Base-by-base conservation (phyloP, 1,284 basidiomycete species). In the Tilletia indica region DNA sequence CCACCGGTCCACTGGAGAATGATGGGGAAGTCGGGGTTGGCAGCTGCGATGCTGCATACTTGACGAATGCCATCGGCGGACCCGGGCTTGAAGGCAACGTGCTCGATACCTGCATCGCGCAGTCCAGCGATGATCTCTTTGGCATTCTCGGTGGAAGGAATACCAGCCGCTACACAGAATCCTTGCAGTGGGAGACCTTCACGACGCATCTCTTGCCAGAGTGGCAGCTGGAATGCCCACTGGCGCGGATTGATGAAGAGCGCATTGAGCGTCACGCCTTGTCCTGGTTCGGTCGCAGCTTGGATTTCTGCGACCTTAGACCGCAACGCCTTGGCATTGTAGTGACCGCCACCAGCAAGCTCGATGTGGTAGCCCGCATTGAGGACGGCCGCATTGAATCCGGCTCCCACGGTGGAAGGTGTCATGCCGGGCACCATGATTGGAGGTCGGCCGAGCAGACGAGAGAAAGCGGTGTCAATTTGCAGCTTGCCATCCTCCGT, bases 1-100 rank as follows among this genome's bases (percentile, higher is more conserved):
- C 96, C 96, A 83, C 96, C 97, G 67, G 96, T 99, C 96, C 96
- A 98, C 84, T 98, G 96, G 76, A 97, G 87, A 85, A 99, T 94
- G 86, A 99, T 91, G n/a, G 96, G 94, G 89, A 93, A 99, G 86
- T 94, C 91, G 58, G 95, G 93, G 86, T 97, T 95, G 74, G 93
- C 89, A 61, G 92, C 89, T 36, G 97, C 96, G 80, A 99, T 99
- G 87, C 91, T 95, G 85, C 97, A 89, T 73, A 98, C 96, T 85
- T 98, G 95, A 64, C 94, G 91, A 78, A 99, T 96, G 75, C 96
- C 96, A 77, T 98, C 95, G 71, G 96, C 90, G 8, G 94, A 97
- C 75, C 96, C 96, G 58, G 96, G 96, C 88, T 98, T 98, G 90
- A 97, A 97, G 0, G 94, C 89, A 76, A 98, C 90, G 85, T 97